Conservation (phyloP, 345 rosid genomes). For the Clausena lansium region DNA sequence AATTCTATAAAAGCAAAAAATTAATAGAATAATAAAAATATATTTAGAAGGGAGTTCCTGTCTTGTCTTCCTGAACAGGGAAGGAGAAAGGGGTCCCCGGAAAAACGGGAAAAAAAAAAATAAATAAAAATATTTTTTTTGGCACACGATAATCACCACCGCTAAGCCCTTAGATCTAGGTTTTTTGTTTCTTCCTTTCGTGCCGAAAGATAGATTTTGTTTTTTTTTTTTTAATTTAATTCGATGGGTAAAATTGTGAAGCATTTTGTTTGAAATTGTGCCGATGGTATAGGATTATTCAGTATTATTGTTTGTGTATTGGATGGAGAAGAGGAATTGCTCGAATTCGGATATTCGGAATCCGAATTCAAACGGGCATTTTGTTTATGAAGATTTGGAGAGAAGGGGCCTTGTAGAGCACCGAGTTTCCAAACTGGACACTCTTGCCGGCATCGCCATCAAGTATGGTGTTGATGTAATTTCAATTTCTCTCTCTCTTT, state of each 20-base stretch:
- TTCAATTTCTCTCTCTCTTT: background rate
- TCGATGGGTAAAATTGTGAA: background rate
- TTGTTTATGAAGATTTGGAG: background rate
- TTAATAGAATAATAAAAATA: background rate
- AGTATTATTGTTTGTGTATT: background rate
- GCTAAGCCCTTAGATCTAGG: background rate
- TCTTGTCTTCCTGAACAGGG: too few relatives aligned
- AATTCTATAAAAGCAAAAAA: too few relatives aligned
- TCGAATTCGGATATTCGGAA: background rate
- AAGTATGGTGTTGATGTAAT: conserved; percentile 91
- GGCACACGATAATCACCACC: background rate
- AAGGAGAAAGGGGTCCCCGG: background rate
- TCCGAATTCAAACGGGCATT: background rate
- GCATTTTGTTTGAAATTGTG: background rate
- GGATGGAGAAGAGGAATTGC: background rate
- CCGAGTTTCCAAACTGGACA: conserved; percentile 68
- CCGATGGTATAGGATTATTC: background rate
- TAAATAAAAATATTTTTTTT: too few relatives aligned
- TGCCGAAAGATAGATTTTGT: background rate
- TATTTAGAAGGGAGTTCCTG: background rate
- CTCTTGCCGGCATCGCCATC: conserved; percentile 94
- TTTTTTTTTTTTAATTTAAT: too few relatives aligned
- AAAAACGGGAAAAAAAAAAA: background rate
- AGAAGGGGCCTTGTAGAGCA: conserved; percentile 42
- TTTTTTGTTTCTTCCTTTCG: background rate